phyloP scores from a whole-genome alignment of 1,284 basidiomycete species.

The Moesziomyces globuligerus region DNA sequence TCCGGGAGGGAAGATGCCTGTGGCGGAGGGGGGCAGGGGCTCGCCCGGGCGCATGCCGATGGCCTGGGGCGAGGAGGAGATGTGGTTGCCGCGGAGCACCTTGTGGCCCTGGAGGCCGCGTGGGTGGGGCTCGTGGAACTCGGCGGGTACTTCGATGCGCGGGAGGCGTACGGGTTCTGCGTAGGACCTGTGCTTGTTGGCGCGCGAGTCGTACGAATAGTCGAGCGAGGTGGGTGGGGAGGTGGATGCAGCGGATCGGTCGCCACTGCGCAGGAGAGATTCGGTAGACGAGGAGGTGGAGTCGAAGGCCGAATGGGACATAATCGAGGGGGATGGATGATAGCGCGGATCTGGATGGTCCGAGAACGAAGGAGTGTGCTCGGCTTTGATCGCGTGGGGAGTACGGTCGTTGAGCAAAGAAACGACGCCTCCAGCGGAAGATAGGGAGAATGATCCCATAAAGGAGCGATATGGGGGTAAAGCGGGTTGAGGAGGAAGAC shows the following conservation, averaged over 20 bases:
- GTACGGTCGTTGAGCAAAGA: slow-evolving; percentile 54
- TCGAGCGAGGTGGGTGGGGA: slow-evolving; percentile 46
- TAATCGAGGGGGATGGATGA: slow-evolving; percentile 24
- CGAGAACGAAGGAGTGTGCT: slow-evolving; percentile 24
- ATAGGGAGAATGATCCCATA: slow-evolving; percentile 46
- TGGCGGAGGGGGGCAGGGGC: slow-evolving; percentile 32
- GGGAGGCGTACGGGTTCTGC: slow-evolving; percentile 30
- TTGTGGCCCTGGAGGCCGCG: slow-evolving; percentile 44
- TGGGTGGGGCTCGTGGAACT: slow-evolving; percentile 13
- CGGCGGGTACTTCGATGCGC: slow-evolving; percentile 38
- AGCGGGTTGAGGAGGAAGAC: background rate
- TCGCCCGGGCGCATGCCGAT: slow-evolving; percentile 29
- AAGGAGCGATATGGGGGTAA: slow-evolving; percentile 17
- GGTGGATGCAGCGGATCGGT: slow-evolving; percentile 48
- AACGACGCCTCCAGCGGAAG: slow-evolving; percentile 53
- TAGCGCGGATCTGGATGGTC: slow-evolving; percentile 17
- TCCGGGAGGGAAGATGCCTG: slow-evolving; percentile 36
- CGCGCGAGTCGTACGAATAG: slow-evolving; percentile 29
- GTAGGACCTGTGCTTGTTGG: slow-evolving; percentile 13
- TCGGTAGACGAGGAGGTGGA: slow-evolving; percentile 45
- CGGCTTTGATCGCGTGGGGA: slow-evolving; percentile 33
- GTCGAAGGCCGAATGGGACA: slow-evolving; percentile 39
- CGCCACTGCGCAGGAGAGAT: slow-evolving; percentile 44
- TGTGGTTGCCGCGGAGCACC: slow-evolving; percentile 40
- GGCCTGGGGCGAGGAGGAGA: slow-evolving; percentile 29